Evolutionary conservation across 352 stramenopile species (phyloP).

Genomic region (Phytopythium kandeliae): DNA sequence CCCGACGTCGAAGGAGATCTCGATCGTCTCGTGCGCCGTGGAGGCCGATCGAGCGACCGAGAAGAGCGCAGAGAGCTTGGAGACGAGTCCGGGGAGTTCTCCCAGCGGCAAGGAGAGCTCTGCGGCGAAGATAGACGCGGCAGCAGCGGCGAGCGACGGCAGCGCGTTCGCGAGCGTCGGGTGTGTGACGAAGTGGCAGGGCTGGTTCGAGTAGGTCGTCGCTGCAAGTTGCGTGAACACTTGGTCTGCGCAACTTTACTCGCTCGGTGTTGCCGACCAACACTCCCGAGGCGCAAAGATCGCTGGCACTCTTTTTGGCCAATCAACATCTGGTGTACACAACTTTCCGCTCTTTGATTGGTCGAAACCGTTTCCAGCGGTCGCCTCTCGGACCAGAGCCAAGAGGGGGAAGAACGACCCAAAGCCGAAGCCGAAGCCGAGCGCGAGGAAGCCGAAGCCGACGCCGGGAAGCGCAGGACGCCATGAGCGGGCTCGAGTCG

Average conservation of each 20-base stretch:
- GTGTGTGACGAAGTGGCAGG: conserved; percentile 65
- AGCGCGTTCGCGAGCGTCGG: conserved; percentile 29
- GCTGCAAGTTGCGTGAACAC: no score
- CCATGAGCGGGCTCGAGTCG: conserved; percentile 61
- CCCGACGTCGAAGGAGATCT: conserved; percentile 27
- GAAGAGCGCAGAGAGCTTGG: neutral
- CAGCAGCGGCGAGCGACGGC: neutral
- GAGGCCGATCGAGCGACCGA: conserved; percentile 9
- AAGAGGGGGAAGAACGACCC: no score
- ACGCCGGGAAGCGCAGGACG: no score
- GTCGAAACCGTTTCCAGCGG: no score
- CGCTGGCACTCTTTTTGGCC: no score
- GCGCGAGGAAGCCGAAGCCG: no score
- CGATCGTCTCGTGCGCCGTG: conserved; percentile 53
- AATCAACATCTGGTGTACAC: no score
- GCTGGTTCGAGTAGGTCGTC: conserved; percentile 46
- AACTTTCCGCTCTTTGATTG: no score
- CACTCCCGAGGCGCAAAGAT: no score
- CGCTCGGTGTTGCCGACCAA: neutral
- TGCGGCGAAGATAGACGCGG: neutral
- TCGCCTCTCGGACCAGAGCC: no score
- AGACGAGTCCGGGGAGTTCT: neutral
- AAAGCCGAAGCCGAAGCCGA: no score
- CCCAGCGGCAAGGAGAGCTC: neutral
- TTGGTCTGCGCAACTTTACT: conserved; percentile 10